Percentiles rank a stretch among this genome's conserved stretches.
These are phyloP conservation scores for Nissolia schottii DNA, from an alignment of 306 rosid genomes.

Conservation along the genomic window DNA sequence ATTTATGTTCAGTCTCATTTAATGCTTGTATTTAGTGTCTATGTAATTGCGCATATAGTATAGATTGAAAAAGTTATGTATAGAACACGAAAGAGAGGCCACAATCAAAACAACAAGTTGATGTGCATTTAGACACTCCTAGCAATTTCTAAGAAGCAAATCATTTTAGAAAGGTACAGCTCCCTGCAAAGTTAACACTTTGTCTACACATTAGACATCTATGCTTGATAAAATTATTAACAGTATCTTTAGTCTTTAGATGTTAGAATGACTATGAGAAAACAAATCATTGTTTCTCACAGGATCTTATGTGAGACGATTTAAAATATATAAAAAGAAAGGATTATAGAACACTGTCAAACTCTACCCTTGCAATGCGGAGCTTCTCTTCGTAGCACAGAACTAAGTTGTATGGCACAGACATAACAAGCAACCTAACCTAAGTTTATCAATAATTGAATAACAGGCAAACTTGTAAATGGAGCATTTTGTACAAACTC, in stretches of 20 bases:
- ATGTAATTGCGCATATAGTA: neutral
- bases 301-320: neutral
- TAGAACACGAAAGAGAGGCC: neutral
- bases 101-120: neutral
- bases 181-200: neutral
- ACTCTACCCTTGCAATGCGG: neutral
- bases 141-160: neutral
- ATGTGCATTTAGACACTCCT: neutral
- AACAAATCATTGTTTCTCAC: neutral
- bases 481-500: conserved; percentile 33
- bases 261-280: neutral
- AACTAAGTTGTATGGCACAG: neutral
- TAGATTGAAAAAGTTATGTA: neutral
- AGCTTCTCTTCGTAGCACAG: neutral
- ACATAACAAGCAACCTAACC: neutral
- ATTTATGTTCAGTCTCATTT: neutral
- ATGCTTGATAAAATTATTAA: neutral
- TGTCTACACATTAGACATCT: neutral
- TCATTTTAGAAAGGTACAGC: neutral
- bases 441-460: neutral
- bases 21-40: neutral
- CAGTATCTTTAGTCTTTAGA: neutral
- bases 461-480: neutral
- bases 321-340: neutral
- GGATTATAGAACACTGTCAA: neutral